Evolutionary conservation across 2,329 filamentous ascomycete species (phyloP), one percentile per base, ranked within the genome.

Genomic region (Cladophialophora bantiana): DNA sequence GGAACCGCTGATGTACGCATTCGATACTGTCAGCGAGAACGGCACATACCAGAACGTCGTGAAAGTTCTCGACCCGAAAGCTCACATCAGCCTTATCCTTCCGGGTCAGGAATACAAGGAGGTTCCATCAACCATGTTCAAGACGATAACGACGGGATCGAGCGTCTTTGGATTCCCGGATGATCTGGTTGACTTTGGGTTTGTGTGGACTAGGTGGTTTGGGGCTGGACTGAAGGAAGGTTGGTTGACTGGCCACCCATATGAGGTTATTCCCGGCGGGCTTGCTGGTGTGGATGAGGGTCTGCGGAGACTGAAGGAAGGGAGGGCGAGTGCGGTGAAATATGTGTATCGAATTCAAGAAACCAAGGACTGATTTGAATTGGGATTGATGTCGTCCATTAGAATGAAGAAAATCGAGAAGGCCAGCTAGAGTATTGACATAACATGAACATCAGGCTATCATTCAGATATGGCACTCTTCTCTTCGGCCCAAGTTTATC

Each of bases 241-340:
- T 0, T 83, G 78, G 77, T 83, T 86, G 64, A 77, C 71, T 18
- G 76, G 79, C 3, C 84, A 86, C 76, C 83, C 83, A 40, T 76
- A 77, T 64, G 81, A 86, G 73, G 78, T 86, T n/a, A 75, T 84
- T 3, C 74, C 78, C 0, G 84, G 85, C 2, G 87, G 87, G 0
- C 70, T 90, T 59, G 78, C 74, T 4, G 86, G 87, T 0, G 74
- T 89, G 1, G 77, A 87, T 71, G 76, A 73, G 40, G 88, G 78
- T 0, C 73, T 90, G 75, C 75, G 75, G 70, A 83, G 86, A 67
- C 74, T 90, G 73, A 85, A 83, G 74, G 81, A 80, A 31, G 88
- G 88, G 0, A 87, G 85, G 75, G 87, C 85, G 34, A 88, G 85
- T 72, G 88, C 82, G 1, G 80, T 85, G 0, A 91, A 90, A 77